phyloP scores from a whole-genome alignment of 2,329 filamentous ascomycete species.

The Scolecobasidium constrictum region DNA sequence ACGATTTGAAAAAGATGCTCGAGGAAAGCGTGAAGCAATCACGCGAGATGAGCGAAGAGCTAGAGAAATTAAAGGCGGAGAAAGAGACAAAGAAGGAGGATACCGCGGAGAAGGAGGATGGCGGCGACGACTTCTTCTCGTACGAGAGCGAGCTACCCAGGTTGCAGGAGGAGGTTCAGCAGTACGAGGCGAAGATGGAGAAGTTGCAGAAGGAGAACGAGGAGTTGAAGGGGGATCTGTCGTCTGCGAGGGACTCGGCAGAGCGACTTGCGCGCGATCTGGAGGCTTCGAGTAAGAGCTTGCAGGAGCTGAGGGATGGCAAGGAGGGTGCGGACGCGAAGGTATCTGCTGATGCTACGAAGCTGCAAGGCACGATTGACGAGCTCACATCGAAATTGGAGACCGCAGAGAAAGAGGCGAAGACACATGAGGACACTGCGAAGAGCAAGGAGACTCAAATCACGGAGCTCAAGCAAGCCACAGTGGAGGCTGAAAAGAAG shows the following conservation, averaged over 20 bases:
- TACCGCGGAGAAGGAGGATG: constrained; percentile 18
- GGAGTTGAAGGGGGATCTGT: constrained; percentile 58
- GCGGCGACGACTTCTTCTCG: constrained; percentile 74
- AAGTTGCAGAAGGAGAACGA: constrained; percentile 59
- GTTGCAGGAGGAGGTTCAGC: constrained; percentile 62
- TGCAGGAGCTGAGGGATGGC: constrained; percentile 43
- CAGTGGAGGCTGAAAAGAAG: neutral
- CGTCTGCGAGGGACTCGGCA: constrained; percentile 56
- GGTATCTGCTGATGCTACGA: constrained; percentile 25
- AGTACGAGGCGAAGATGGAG: constrained; percentile 60
- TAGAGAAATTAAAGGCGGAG: constrained; percentile 40
- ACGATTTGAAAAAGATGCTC: constrained; percentile 65
- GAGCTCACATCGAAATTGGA: constrained; percentile 6
- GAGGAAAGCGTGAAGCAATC: constrained; percentile 57
- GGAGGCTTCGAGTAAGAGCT: constrained; percentile 55
- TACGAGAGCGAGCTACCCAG: constrained; percentile 80
- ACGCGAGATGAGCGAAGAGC: constrained; percentile 51
- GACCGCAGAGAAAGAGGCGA: constrained; percentile 20
- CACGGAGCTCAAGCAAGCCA: neutral
- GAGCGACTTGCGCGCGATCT: constrained; percentile 42
- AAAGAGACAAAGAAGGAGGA: constrained; percentile 10
- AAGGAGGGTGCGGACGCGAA: constrained; percentile 32
- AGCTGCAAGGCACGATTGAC: constrained; percentile 21
- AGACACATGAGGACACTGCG: constrained; percentile 9
- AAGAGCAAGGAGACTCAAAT: neutral